A percentile compares a stretch with the other conserved stretches of the same genome.
phyloP scores from a whole-genome alignment of 1,284 basidiomycete species.

The Ceratobasidium theobromae region DNA sequence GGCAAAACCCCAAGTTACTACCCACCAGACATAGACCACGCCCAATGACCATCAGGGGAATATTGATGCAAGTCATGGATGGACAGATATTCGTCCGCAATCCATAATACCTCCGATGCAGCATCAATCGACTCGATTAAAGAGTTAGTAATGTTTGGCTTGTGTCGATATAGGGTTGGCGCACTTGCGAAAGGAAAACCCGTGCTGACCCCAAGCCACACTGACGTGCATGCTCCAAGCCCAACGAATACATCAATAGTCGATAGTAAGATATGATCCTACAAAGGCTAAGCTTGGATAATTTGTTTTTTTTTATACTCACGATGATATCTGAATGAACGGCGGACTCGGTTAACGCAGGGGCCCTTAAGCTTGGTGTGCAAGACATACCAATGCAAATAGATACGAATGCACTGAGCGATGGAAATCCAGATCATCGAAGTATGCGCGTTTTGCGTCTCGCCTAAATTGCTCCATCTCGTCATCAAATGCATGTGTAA shows the following conservation, averaged over 20 bases:
- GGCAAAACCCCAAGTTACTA: conserved; percentile 52
- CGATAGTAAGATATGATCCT: conserved; percentile 74
- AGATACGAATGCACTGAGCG: too few relatives aligned
- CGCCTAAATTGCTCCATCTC: conserved; percentile 45
- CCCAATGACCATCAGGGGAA: conserved; percentile 82
- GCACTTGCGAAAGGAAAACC: too few relatives aligned
- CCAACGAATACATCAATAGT: conserved; percentile 81
- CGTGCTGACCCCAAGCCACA: too few relatives aligned
- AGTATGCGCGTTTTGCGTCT: too few relatives aligned
- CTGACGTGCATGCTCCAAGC: conserved; percentile 72
- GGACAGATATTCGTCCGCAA: conserved; percentile 63
- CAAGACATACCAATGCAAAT: too few relatives aligned
- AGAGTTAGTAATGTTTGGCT: not conserved
- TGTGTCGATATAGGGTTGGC: too few relatives aligned
- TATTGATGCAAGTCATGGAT: conserved; percentile 78
- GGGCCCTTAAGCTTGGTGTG: too few relatives aligned
- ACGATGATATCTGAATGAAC: conserved; percentile 65
- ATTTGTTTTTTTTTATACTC: conserved; percentile 40
- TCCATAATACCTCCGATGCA: conserved; percentile 65
- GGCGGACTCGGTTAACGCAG: not conserved
- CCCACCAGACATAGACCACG: conserved; percentile 81
- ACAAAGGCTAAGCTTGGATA: conserved; percentile 37
- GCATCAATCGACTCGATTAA: conserved; percentile 63
- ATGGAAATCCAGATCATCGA: too few relatives aligned
- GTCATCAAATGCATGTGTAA: not conserved